Percentiles rank a stretch among this genome's conserved stretches.
phyloP scores from a whole-genome alignment of 768 basidiomycete genomes.

The Pleurotus pulmonarius region DNA sequence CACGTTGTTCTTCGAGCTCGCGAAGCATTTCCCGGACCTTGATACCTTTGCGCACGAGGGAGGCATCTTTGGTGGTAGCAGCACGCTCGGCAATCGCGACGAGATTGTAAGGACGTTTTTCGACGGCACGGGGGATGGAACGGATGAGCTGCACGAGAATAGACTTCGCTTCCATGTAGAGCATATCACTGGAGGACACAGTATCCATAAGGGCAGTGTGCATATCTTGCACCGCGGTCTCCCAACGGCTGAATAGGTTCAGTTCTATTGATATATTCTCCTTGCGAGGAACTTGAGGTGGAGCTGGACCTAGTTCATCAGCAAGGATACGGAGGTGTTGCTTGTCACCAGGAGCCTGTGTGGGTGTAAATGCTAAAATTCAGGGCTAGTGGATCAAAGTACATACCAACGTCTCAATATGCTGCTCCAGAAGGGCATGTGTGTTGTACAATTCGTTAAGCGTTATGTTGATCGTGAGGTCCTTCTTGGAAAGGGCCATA shows the following conservation, averaged over 20 bases:
- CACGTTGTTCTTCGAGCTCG: slow-evolving; percentile 85
- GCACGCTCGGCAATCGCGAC: slow-evolving; percentile 87
- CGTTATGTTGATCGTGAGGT: slow-evolving; percentile 95
- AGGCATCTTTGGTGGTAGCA: slow-evolving; percentile 94
- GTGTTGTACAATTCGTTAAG: slow-evolving; percentile 99
- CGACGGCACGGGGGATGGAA: slow-evolving; percentile 80
- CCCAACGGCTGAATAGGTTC: slow-evolving; percentile 93
- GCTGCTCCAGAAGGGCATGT: slow-evolving; percentile 89
- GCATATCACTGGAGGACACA: slow-evolving; percentile 95
- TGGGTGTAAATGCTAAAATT: no score
- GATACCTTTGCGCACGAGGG: slow-evolving; percentile 93
- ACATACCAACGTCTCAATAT: slow-evolving; percentile 83
- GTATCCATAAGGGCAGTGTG: slow-evolving; percentile 95
- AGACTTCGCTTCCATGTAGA: slow-evolving; percentile 99
- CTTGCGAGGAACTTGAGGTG: slow-evolving; percentile 93
- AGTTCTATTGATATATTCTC: slow-evolving; percentile 95
- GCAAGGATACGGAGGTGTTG: slow-evolving; percentile 94
- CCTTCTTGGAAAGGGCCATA: slow-evolving; percentile 99
- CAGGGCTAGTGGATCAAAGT: background rate
- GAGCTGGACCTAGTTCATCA: slow-evolving; percentile 92
- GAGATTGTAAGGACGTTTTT: slow-evolving; percentile 89
- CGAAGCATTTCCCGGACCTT: slow-evolving; percentile 99
- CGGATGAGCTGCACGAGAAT: slow-evolving; percentile 97
- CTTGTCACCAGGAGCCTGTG: slow-evolving; percentile 92
- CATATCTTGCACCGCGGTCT: slow-evolving; percentile 96